Base-by-base conservation (phyloP, 2,329 filamentous ascomycete species). In the Colletotrichum eleusines region DNA sequence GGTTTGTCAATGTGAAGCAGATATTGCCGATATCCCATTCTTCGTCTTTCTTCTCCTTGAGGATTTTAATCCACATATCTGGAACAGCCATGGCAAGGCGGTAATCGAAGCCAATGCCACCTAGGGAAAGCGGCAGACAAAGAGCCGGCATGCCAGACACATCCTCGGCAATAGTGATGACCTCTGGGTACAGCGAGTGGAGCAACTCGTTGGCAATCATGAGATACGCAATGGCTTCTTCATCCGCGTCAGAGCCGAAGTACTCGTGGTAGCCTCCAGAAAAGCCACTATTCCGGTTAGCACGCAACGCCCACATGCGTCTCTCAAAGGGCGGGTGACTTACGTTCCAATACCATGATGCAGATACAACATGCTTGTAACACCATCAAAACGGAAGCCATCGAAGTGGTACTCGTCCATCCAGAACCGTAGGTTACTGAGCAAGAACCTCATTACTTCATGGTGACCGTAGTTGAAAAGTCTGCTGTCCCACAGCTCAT, bases 131-230 rank as follows among this genome's bases (percentile, higher is more conserved):
- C 8, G 93, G 90, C 46, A 99, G 82, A 81, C 96, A 98, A 58
- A 99, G 86, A n/a, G 94, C 95, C 20, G 96, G 96, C 96, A 99
- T 99, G 23, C 96, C 96, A 9, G 95, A 98, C 12, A 99, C 96
- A 78, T 99, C 96, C 80, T 99, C 96, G 26, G 96, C 96, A 73
- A 99, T 91, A 1, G 95, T 98, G 77, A 98, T 97, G 74, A 86
- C 89, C 18, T 94, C 88, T 0, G 96, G 94, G 77, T 97, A 98
- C 23, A 98, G 83, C n/a, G 88, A 83, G 81, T 98, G 96, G 62
- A 99, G 86, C 91, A 99, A 90, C 83, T 98, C 94, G 79, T 99
- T 99, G 55, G 96, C 96, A 61, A 99, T 82, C 91, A 97, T 97
- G 73, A 99, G 88, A 81, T 99, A 99, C 20, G 94, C 94, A 28